Evolutionary conservation across 306 rosid species (phyloP), one percentile per base, ranked within the genome.

Genomic region (Acacia acuminata): DNA sequence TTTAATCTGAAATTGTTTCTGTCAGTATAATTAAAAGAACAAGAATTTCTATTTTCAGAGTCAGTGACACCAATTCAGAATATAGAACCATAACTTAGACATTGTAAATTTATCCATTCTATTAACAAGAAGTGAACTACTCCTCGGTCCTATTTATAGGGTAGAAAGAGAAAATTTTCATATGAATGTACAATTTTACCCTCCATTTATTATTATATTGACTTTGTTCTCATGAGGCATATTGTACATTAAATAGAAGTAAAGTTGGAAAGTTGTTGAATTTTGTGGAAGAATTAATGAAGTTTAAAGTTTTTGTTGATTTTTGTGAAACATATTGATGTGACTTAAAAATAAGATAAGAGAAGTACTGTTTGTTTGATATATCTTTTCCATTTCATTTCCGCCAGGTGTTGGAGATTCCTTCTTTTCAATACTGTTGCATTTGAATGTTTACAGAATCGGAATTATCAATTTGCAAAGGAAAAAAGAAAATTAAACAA

Each of bases 401-500:
- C 58, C 74, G 73, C 85, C 84, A 72, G 67, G 27, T 43, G 79
- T 82, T 30, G 91, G 93, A 84, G 91, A 67, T 82, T 90, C 98
- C 81, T 82, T 87, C 87, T 86, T 90, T 36, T 69, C 87, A 79
- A 88, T 89, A 85, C 98, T 93, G 93, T 71, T 36, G 83, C 7
- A 53, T 45, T 77, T 73, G 20, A 50, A 82, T 24, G 79, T 75
- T 77, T 55, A 43, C 67, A 51, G 66, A 69, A 71, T 87, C 55
- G 80, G 80, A 85, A 67, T 61, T 58, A 34, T 73, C 34, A 56
- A 22, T 71, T 34, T 70, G 24, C 48, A 83, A 42, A 38, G 27
- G 11, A n/a, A 69, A 20, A 58, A 66, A 47, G 30, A 71, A 47
- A 68, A 73, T 7, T 10, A 19, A 24, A 60, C 15, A 69, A 55